Evolutionary conservation across 176 grass and related monocot species (phyloP), one percentile per base, ranked within the genome.

Genomic region (Alloteropsis semialata): DNA sequence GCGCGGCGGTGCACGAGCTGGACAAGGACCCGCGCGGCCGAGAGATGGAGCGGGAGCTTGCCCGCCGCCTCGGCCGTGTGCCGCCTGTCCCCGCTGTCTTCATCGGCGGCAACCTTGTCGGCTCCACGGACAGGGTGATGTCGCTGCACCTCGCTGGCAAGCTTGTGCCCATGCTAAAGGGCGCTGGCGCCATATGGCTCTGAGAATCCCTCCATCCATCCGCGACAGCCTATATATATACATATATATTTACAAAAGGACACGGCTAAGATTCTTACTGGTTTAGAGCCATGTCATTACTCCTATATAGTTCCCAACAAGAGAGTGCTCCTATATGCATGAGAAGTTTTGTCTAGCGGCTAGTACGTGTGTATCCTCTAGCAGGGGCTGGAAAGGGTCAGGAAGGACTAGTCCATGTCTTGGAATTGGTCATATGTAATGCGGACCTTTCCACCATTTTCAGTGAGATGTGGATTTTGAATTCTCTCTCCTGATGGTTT

Each of bases 51-150:
- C 79, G 69, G 8, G 88, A 90, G 9, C 85, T 93, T 25, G 78
- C 49, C 24, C 86, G 70, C 58, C 88, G 75, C 39, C 85, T 90
- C 11, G 85, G 85, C 36, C 85, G 78, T 41, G 22, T 44, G 2
- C 82, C 88, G 24, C 74, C 91, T 17, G 79, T 88, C 66, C 91
- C 88, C 53, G 91, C 85, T 4, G 79, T 93, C 21, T 93, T 90
- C 79, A 83, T 93, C 45, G 91, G 75, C 51, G 91, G 91, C 74
- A 90, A 62, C 50, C 82, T 93, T n/a, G 54, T 93, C 45, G 91
- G 91, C 28, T 88, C 88, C 51, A 93, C 91, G 27, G 91, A 93
- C 68, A 78, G 6, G 67, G 19, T 93, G 73, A 90, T 93, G 88
- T 82, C 88, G 1, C 85, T 93, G 21, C 88, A 90, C 88, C 85